These are phyloP conservation scores for Cryphonectria carpinicola DNA, from an alignment of 2,329 filamentous ascomycete species.

Conservation along the genomic window DNA sequence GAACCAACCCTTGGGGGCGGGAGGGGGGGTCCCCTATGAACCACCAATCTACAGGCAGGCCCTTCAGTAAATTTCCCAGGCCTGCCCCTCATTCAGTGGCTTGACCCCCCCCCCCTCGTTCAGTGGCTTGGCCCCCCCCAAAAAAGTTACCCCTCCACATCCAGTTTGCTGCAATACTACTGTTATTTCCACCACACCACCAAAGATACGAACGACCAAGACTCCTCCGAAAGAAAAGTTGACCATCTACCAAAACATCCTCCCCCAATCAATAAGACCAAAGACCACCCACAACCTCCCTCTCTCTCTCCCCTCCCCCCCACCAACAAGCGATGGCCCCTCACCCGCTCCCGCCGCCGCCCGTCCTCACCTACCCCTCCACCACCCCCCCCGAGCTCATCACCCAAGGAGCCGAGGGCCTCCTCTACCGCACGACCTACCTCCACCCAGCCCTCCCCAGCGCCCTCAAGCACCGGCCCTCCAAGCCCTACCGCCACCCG, in stretches of 20 bases:
- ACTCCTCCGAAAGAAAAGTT: not conserved
- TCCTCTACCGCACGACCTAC: conserved; percentile 86
- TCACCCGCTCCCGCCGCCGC: conserved; percentile 58
- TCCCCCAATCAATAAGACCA: not conserved
- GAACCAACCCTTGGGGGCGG: no score
- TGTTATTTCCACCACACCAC: not conserved
- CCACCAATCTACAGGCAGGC: not conserved
- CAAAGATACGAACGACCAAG: not conserved
- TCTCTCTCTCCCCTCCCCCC: not conserved
- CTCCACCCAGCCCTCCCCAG: conserved; percentile 69
- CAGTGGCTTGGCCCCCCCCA: not conserved
- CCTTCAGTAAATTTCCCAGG: not conserved
- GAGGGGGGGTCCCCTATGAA: not conserved
- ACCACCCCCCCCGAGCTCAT: conserved; percentile 69
- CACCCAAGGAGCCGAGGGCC: conserved; percentile 93
- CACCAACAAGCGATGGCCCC: conserved; percentile 25
- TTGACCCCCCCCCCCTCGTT: not conserved
- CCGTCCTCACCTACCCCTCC: conserved; percentile 66
- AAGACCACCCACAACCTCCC: not conserved
- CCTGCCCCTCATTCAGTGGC: not conserved
- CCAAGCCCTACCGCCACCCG: conserved; percentile 91
- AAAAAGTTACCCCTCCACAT: conserved; percentile 9
- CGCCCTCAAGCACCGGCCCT: conserved; percentile 88
- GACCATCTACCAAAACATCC: not conserved
- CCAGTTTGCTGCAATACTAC: no score